Evolutionary conservation across 192 early-diverging fungal genomes (phyloP).

Genomic region (Phycomyces nitens): DNA sequence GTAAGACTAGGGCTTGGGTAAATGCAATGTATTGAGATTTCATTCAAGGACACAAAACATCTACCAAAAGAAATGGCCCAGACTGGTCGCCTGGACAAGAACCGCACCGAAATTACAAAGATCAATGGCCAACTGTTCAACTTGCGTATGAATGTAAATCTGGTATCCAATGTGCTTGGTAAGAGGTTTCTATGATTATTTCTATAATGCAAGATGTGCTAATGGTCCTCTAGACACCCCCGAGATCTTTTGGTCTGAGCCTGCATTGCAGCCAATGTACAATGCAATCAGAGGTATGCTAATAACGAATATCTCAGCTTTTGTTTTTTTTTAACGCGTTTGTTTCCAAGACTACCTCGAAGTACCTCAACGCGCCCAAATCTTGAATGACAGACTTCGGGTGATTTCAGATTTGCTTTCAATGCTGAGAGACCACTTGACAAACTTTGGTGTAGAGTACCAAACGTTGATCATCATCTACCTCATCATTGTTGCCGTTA

Average conservation of each 20-base stretch:
- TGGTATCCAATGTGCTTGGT: constrained; percentile 80
- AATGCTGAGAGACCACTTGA: constrained; percentile 61
- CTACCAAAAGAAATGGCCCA: constrained; percentile 56
- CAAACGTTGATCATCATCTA: constrained; percentile 64
- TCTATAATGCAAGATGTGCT: not conserved
- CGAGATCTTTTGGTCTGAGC: constrained; percentile 83
- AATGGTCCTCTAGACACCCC: constrained; percentile 52
- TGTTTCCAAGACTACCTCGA: constrained; percentile 58
- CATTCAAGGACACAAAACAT: constrained; percentile 47
- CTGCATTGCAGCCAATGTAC: constrained; percentile 71
- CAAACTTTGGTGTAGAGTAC: constrained; percentile 51
- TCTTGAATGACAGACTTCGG: constrained; percentile 53
- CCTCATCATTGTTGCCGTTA: constrained; percentile 44
- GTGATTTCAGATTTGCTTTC: constrained; percentile 59
- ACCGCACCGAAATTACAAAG: constrained; percentile 48
- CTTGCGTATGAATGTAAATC: constrained; percentile 77
- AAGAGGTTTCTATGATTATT: not conserved
- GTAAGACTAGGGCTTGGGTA: constrained; percentile 21
- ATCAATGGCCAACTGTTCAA: constrained; percentile 64
- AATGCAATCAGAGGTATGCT: constrained; percentile 65
- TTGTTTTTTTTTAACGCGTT: not conserved
- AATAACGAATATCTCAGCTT: no score
- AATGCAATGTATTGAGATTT: not conserved
- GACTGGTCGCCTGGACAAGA: constrained; percentile 50
- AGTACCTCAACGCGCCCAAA: constrained; percentile 56